Conservation (phyloP, 73 alveolate species). For the Paramecium sonneborni region DNA sequence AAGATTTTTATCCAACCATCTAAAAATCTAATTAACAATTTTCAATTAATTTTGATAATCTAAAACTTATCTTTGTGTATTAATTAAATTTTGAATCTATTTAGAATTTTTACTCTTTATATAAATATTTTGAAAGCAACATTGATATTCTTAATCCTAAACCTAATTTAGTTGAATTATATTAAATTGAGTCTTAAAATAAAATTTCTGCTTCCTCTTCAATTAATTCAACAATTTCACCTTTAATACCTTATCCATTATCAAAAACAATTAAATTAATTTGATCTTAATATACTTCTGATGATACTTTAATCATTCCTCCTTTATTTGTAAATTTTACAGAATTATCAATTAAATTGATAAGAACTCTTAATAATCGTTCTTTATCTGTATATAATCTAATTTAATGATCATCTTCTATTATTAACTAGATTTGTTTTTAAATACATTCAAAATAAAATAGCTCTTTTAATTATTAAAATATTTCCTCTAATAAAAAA, state of each 20-base stretch:
- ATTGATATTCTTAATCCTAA: constrained; percentile 19
- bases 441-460: not conserved
- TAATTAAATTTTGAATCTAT: not conserved
- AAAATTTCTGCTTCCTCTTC: not conserved
- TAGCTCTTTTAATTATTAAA: not conserved
- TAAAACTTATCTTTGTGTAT: not conserved
- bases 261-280: not conserved
- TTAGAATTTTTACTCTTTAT: not conserved
- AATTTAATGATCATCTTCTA: not conserved
- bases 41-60: not conserved
- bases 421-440: not conserved
- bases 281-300: not conserved
- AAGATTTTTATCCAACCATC: not conserved
- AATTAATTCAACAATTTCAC: not conserved
- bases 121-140: not conserved
- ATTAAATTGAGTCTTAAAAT: not conserved
- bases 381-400: not conserved
- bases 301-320: not conserved
- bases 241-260: constrained; percentile 16
- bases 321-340: constrained; percentile 32
- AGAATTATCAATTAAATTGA: constrained; percentile 15
- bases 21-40: not conserved
- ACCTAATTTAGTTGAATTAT: constrained; percentile 12
- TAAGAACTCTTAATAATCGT: not conserved
- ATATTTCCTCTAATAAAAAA: not conserved